Base-by-base conservation (phyloP, 257 asterid genomes). In the Nicotiana tabacum region DNA sequence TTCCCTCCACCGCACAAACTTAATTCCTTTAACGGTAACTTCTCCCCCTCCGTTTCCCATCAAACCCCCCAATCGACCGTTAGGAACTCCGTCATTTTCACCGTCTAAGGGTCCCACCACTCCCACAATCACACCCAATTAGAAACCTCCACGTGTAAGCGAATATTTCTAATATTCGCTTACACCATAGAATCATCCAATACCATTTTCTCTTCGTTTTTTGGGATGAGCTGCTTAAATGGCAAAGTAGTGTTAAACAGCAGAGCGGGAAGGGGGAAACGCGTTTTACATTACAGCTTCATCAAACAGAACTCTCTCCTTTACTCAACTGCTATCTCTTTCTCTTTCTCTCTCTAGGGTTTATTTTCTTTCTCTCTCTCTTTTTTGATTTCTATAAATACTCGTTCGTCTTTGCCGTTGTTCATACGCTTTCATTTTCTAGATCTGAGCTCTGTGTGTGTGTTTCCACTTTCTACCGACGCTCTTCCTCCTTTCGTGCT, bases 251-350 rank as follows among this genome's bases (percentile, higher is more conserved):
- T 66, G 78, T 48, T 69, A 51, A 65, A 46, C 62, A 37, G 39
- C 62, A 80, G 88, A 78, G 93, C 92, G 92, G 93, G 92, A 93
- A 87, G 87, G 84, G 69, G 66, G n/a, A 1, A 57, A 84, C 85
- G 88, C 77, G 80, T 53, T 82, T 43, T 78, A 70, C 82, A 81
- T 43, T 78, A 70, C 82, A 81, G 82, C 88, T 80, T 83, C 74
- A 72, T 11, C n/a, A 62, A 62, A 24, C 0, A 62, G 33, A 27
- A 61, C 18, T 27, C 68, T 62, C 17, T 62, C 85, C 88, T 85
- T 85, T 82, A 80, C 84, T 39, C 86, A 58, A 82, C 89, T 24
- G 55, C 58, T 53, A 15, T 15, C 18, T 53, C 16, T 53, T 66
- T 77, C 77, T 39, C 83, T 86, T 30, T 88, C 90, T 85, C 89